Percentiles rank a stretch among this genome's conserved stretches.
phyloP scores from a whole-genome alignment of 352 stramenopile genomes.

The Globisporangium lucens region DNA sequence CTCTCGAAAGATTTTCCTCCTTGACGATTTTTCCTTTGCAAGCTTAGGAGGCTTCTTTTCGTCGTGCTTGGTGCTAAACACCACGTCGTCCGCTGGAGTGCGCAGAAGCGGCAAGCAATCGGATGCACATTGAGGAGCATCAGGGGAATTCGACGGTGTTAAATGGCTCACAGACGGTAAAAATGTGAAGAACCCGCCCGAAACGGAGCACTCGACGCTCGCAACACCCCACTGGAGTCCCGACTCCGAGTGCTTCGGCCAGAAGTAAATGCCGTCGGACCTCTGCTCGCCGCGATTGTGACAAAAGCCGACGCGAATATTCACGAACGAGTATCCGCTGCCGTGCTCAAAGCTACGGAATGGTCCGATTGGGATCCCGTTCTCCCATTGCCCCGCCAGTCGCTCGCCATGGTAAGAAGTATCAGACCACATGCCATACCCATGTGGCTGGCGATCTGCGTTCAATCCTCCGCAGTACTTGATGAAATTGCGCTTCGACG shows the following conservation, averaged over 20 bases:
- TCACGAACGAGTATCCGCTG: constrained; percentile 71
- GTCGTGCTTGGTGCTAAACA: constrained; percentile 36
- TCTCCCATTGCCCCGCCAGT: constrained; percentile 61
- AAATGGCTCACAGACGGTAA: constrained; percentile 54
- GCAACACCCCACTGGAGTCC: constrained; percentile 70
- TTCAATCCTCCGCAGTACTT: constrained; percentile 70
- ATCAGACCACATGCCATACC: constrained; percentile 70
- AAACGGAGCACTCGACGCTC: constrained; percentile 76
- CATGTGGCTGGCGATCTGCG: constrained; percentile 49
- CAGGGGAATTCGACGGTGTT: constrained; percentile 34
- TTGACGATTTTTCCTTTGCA: constrained; percentile 17
- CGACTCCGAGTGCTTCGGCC: constrained; percentile 40
- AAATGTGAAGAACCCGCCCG: constrained; percentile 70
- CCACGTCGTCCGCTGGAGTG: constrained; percentile 46
- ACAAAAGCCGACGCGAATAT: constrained; percentile 70
- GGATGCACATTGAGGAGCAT: constrained; percentile 29
- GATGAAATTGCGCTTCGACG: constrained; percentile 40
- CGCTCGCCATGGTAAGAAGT: constrained; percentile 70
- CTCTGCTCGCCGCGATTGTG: constrained; percentile 40
- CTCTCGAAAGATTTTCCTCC: constrained; percentile 22
- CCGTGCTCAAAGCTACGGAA: constrained; percentile 75
- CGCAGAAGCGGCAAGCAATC: constrained; percentile 41
- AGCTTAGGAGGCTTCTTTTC: constrained; percentile 5
- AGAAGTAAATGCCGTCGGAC: constrained; percentile 42
- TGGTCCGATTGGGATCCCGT: constrained; percentile 69